Evolutionary conservation across 2,329 filamentous ascomycete species (phyloP).

Genomic region (Pseudopyricularia cyperi): DNA sequence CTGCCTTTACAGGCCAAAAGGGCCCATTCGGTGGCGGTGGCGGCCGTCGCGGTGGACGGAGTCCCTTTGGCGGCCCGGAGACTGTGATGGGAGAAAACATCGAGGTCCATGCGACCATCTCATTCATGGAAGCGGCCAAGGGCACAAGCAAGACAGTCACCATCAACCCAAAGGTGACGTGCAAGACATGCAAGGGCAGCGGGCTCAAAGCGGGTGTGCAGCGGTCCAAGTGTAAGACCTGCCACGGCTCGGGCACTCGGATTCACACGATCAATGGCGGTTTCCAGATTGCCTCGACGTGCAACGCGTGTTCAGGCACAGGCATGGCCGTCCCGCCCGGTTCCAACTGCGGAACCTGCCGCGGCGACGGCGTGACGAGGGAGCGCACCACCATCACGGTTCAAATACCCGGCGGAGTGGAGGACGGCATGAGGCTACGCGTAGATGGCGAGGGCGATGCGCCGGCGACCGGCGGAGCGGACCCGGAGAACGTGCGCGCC

Average conservation of each 20-base stretch:
- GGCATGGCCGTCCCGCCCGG: conserved; percentile 67
- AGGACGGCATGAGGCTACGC: conserved; percentile 87
- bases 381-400: conserved; percentile 74
- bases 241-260: conserved; percentile 73
- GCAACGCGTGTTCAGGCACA: conserved; percentile 65
- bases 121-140: conserved; percentile 92
- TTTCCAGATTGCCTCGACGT: conserved; percentile 93
- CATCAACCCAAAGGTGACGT: conserved; percentile 70
- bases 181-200: conserved; percentile 69
- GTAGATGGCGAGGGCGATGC: conserved; percentile 81
- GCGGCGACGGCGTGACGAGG: conserved; percentile 71
- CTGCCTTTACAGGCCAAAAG: conserved; percentile 57
- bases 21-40: conserved; percentile 41
- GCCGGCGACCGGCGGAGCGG: conserved; percentile 58
- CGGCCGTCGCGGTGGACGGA: conserved; percentile 36
- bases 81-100: conserved; percentile 91
- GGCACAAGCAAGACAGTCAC: conserved; percentile 78
- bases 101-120: conserved; percentile 84
- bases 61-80: conserved; percentile 57
- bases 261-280: conserved; percentile 85
- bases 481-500: conserved; percentile 48
- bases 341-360: conserved; percentile 67
- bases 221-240: conserved; percentile 60
- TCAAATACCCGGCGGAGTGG: conserved; percentile 89
- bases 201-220: conserved; percentile 74